These are phyloP conservation scores for Martiniozyma asiatica DNA, from an alignment of 1,139 yeast species.

Conservation along the genomic window DNA sequence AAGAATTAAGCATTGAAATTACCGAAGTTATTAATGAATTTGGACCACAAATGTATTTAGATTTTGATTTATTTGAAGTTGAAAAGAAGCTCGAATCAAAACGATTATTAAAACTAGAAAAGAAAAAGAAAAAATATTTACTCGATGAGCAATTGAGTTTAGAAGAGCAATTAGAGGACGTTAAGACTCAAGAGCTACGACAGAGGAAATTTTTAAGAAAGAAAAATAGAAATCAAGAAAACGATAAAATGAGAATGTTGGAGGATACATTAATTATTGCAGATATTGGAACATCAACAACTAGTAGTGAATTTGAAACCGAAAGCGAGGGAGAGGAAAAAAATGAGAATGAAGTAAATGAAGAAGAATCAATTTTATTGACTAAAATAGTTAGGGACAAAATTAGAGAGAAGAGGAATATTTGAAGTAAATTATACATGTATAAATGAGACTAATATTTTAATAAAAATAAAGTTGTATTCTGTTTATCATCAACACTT, in stretches of 20 bases:
- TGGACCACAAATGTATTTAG: constrained; percentile 74
- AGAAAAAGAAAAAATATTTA: constrained; percentile 24
- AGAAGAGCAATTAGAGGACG: constrained; percentile 45
- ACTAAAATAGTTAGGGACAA: constrained; percentile 4
- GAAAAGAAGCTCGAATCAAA: constrained; percentile 34
- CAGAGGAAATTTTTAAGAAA: constrained; percentile 26
- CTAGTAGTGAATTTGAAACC: constrained; percentile 21
- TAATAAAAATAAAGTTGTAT: too few species aligned
- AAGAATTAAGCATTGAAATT: constrained; percentile 43
- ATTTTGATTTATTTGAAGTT: constrained; percentile 47
- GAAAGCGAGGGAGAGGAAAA: constrained; percentile 15
- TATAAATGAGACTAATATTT: too few species aligned
- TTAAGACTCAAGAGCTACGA: constrained; percentile 41
- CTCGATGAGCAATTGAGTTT: constrained; percentile 22
- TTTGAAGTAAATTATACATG: too few species aligned
- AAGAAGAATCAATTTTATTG: constrained; percentile 1
- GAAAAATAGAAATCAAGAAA: neutral
- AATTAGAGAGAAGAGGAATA: neutral
- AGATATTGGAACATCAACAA: constrained; percentile 16
- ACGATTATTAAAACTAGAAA: constrained; percentile 31
- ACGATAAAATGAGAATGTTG: constrained; percentile 12
- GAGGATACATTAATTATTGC: constrained; percentile 20
- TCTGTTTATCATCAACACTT: too few species aligned
- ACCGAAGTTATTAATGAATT: constrained; percentile 56
- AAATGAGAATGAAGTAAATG: neutral